Conservation (phyloP, 352 stramenopile species). For the Phytophthora parvispora region DNA sequence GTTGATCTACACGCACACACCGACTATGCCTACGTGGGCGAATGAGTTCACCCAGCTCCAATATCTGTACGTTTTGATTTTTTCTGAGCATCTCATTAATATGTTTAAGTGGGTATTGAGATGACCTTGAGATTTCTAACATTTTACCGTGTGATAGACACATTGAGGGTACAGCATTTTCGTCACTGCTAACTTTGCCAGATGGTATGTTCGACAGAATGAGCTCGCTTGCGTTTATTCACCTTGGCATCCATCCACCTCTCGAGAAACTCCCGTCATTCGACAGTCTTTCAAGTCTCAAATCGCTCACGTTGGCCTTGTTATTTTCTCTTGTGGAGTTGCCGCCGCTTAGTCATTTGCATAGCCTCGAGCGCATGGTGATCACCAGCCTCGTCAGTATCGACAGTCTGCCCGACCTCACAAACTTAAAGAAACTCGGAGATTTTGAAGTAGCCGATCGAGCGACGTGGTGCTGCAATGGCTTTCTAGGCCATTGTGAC, state of each 20-base stretch:
- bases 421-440: slow-evolving; percentile 9
- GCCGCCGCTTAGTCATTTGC: slow-evolving; percentile 5
- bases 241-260: slow-evolving; percentile 17
- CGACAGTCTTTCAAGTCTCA: slow-evolving; percentile 27
- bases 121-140: too few species aligned
- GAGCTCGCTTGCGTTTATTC: slow-evolving; percentile 32
- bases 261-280: slow-evolving; percentile 24
- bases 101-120: too few species aligned
- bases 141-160: neutral
- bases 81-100: too few species aligned
- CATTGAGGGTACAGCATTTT: slow-evolving; percentile 8
- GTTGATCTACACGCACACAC: slow-evolving; percentile 43
- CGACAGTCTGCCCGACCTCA: slow-evolving; percentile 19
- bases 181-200: slow-evolving; percentile 9
- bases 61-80: slow-evolving; percentile 29
- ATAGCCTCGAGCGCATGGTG: slow-evolving; percentile 23
- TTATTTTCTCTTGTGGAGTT: slow-evolving; percentile 9
- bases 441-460: slow-evolving; percentile 5
- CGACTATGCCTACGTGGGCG: slow-evolving; percentile 29
- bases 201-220: slow-evolving; percentile 35
- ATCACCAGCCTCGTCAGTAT: slow-evolving; percentile 4
- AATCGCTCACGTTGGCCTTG: slow-evolving; percentile 23
- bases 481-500: slow-evolving; percentile 32
- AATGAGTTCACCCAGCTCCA: slow-evolving; percentile 40
- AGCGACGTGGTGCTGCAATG: slow-evolving; percentile 29